Evolutionary conservation across 2,329 filamentous ascomycete genomes (phyloP).

Genomic region (Pleurostoma richardsiae): DNA sequence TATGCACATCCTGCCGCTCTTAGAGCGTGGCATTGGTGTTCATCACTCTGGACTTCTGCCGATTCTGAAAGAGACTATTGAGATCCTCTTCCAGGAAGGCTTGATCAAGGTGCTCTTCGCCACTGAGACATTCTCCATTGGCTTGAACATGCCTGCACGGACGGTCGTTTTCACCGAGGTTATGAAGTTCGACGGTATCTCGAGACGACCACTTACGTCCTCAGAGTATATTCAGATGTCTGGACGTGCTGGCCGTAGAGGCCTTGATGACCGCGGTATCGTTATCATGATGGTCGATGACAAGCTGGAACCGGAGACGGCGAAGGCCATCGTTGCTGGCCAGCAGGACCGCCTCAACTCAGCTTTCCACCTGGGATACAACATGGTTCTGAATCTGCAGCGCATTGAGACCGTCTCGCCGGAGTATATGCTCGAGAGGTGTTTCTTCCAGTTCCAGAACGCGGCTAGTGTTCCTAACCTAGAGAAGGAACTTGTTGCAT

Average conservation of each 20-base stretch:
- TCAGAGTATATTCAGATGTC: slow-evolving; percentile 99
- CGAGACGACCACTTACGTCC: slow-evolving; percentile 78
- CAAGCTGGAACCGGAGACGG: slow-evolving; percentile 90
- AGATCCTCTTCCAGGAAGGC: slow-evolving; percentile 97
- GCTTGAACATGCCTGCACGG: slow-evolving; percentile 98
- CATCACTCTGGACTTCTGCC: slow-evolving; percentile 94
- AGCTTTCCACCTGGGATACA: slow-evolving; percentile 95
- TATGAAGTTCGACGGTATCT: slow-evolving; percentile 85
- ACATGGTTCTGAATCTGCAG: slow-evolving; percentile 96
- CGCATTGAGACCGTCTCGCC: slow-evolving; percentile 99
- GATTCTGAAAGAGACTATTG: slow-evolving; percentile 96
- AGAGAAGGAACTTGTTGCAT: slow-evolving; percentile 74
- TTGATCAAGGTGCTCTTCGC: slow-evolving; percentile 97
- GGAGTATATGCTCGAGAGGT: slow-evolving; percentile 97
- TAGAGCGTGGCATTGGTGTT: slow-evolving; percentile 90
- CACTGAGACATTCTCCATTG: slow-evolving; percentile 98
- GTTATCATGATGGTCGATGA: slow-evolving; percentile 99
- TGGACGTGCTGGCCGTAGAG: slow-evolving; percentile 90
- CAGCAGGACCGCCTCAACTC: slow-evolving; percentile 97
- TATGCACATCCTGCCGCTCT: slow-evolving; percentile 77
- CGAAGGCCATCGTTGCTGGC: slow-evolving; percentile 91
- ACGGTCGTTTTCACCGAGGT: slow-evolving; percentile 99
- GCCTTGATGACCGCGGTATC: slow-evolving; percentile 94
- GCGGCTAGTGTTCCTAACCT: slow-evolving; percentile 78
- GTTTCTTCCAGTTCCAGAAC: slow-evolving; percentile 98